A percentile compares a stretch with the other conserved stretches of the same genome.
phyloP scores from a whole-genome alignment of 106 monocot species.

The Apostasia shenzhenica region DNA sequence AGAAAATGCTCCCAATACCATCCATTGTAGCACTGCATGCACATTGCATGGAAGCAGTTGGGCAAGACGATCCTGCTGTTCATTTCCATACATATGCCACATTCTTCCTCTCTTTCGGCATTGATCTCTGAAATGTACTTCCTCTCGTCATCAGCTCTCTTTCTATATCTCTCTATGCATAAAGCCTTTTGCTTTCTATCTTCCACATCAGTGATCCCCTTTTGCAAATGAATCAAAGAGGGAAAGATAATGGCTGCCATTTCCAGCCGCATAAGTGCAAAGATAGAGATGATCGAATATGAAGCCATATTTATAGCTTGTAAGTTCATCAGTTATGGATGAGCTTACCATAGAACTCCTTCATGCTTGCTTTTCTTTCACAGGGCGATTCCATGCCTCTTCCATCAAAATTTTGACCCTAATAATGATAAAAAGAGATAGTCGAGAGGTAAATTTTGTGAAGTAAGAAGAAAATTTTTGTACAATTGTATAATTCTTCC shows the following conservation, averaged over 20 bases:
- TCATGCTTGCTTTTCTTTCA: conserved; percentile 84
- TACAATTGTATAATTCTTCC: background rate
- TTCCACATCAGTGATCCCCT: conserved; percentile 81
- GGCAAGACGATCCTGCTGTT: conserved; percentile 85
- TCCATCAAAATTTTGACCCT: conserved; percentile 46
- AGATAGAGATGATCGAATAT: background rate
- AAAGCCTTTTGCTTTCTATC: conserved; percentile 74
- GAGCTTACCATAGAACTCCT: conserved; percentile 75
- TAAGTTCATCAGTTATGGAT: background rate
- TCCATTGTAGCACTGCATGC: conserved; percentile 72
- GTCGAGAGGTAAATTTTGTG: conserved; percentile 1
- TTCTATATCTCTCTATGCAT: conserved; percentile 68
- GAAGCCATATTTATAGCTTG: background rate
- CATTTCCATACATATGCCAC: conserved; percentile 91
- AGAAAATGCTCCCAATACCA: conserved; percentile 32
- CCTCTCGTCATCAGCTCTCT: conserved; percentile 40
- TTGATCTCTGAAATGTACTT: conserved; percentile 43
- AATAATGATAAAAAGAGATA: conserved; percentile 33
- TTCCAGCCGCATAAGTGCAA: background rate
- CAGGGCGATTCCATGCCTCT: conserved; percentile 80
- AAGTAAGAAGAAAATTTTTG: background rate
- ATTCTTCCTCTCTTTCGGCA: conserved; percentile 80
- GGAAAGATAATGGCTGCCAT: conserved; percentile 58
- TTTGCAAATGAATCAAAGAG: conserved; percentile 65
- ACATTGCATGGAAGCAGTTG: conserved; percentile 82